Evolutionary conservation across 495 filamentous ascomycete species (phyloP), one percentile per base, ranked within the genome.

Genomic region (Baudoinia panamericana): DNA sequence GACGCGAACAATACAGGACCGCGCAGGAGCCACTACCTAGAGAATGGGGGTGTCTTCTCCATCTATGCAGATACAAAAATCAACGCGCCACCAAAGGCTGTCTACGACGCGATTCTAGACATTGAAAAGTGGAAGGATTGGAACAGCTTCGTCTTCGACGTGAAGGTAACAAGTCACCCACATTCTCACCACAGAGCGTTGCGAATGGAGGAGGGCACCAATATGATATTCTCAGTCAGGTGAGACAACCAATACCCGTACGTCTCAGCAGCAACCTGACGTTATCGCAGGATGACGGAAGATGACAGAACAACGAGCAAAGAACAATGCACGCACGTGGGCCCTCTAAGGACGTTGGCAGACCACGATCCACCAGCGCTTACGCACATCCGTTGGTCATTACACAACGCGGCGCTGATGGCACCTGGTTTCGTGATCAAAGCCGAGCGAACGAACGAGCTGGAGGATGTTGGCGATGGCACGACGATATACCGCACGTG

Each of bases 161-260:
- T 46, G 3, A 39, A 23, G 13, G 44, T 54, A 24, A 43, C 39
- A 16, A 20, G 19, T 7, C 41, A 45, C 30, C 32, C 36, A 3
- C 28, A 46, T 17, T 29, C 48, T 3, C 37, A 46, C 30, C 17
- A 18, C 10, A 17, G 7, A 12, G n/a, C 33, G 36, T 22, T 30
- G 24, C 49, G 30, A 5, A 43, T 51, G 35, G 30, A 29, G 35
- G 32, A 33, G 26, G 48, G 48, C 3, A 36, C 40, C 13, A 33
- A 39, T 33, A 54, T 51, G 48, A 40, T 41, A n/a, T 45, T 54
- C 42, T 20, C n/a, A n/a, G n/a, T n/a, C n/a, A n/a, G n/a, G n/a
- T n/a, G n/a, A n/a, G n/a, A n/a, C n/a, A n/a, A n/a, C n/a, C n/a
- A n/a, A n/a, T n/a, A n/a, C n/a, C n/a, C n/a, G n/a, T n/a, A n/a